These are phyloP conservation scores for Beauveria varroae DNA, from an alignment of 2,329 filamentous ascomycete genomes.

Conservation along the genomic window DNA sequence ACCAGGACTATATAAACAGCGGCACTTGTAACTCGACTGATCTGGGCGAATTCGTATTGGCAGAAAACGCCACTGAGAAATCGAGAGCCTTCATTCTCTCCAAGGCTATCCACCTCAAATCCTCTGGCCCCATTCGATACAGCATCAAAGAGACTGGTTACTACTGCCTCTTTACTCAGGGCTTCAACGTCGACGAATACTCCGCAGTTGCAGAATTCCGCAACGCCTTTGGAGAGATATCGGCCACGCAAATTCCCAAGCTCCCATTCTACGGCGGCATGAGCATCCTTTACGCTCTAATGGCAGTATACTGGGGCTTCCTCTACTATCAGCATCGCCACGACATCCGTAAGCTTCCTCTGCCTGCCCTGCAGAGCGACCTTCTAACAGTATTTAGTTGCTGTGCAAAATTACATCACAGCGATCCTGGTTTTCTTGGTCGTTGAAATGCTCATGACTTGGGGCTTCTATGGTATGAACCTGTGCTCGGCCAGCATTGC, in stretches of 20 bases:
- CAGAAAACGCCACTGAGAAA: conserved; percentile 63
- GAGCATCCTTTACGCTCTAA: conserved; percentile 85
- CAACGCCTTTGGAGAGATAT: conserved; percentile 93
- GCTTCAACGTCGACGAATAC: conserved; percentile 62
- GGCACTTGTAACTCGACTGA: conserved; percentile 70
- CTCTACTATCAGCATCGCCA: conserved; percentile 89
- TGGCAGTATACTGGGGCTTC: conserved; percentile 81
- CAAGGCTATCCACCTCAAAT: conserved; percentile 73
- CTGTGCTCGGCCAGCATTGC: not conserved
- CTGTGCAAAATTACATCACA: conserved; percentile 98
- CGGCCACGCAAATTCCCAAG: conserved; percentile 92
- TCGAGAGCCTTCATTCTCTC: conserved; percentile 70
- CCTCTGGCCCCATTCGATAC: conserved; percentile 70
- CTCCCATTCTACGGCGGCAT: conserved; percentile 94
- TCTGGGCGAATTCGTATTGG: conserved; percentile 76
- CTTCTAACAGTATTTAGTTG: conserved; percentile 48
- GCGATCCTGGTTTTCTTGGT: conserved; percentile 92
- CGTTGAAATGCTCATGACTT: conserved; percentile 95
- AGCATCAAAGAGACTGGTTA: conserved; percentile 85
- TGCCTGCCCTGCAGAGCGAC: not conserved
- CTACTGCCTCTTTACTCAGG: conserved; percentile 82
- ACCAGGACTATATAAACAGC: conserved; percentile 58
- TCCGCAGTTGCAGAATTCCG: conserved; percentile 81
- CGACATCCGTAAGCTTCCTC: conserved; percentile 65
- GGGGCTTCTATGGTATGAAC: conserved; percentile 81